Base-by-base conservation (phyloP, 208 protist genomes). In the Trypanosoma congolense region DNA sequence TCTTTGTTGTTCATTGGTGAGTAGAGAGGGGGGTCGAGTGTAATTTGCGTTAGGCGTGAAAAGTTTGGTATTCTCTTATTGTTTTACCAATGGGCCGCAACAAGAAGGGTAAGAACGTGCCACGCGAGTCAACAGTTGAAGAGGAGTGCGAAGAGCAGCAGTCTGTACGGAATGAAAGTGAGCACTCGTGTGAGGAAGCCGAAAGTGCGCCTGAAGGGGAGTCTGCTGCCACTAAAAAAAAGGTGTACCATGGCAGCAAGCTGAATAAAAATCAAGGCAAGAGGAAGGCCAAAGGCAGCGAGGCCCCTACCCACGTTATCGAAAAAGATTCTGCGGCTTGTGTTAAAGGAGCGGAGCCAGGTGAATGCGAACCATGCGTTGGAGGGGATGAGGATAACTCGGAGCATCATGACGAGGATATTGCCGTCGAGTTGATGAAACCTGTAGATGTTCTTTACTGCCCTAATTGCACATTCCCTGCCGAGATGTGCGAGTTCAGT, bases 401-500 rank as follows among this genome's bases (percentile, higher is more conserved):
- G 12, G 50, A 31, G 19, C 3, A 31, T 9, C 9, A 56, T n/a
- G 71, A 61, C 18, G 73, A 77, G 14, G 64, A 61, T 16, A 36
- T 73, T 12, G 30, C 54, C 4, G 59, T 78, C 30, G 75, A 70
- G 28, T 68, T 72, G 1, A 49, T 75, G 44, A 54, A 56, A 14
- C 73, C 87, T 8, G 73, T 95, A 21, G 53, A 85, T 47, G 87
- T 96, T 36, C 68, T 89, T 18, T 96, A 96, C 75, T 96, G 90
- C 65, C 87, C 90, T 16, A 78, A 86, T 22, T 96, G 90, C 69
- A 94, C 78, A 30, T 93, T 96, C 35, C 90, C 90, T 0, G 83
- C 87, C 0, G 90, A 96, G 64, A 87, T 88, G 73, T 96, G 90
- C 56, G 90, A 95, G 75, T 96, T 87, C 70, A 79, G 77, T 54